These are phyloP conservation scores for Colletotrichum sp. DNA, from an alignment of 2,329 filamentous ascomycete species.

Conservation along the genomic window DNA sequence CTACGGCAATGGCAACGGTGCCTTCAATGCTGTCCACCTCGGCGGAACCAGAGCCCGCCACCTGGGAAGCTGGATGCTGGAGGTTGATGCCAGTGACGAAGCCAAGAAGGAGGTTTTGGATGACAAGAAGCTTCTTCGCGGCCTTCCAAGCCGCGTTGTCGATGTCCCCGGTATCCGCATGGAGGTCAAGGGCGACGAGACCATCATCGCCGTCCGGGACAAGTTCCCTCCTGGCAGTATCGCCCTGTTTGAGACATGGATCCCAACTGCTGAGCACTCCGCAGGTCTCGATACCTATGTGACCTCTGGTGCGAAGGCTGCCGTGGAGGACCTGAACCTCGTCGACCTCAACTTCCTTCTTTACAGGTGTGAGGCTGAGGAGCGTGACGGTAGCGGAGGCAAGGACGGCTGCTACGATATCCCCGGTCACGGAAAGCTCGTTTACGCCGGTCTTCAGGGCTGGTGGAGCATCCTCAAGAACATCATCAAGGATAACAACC, in stretches of 20 bases:
- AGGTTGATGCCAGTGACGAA: slow-evolving; percentile 80
- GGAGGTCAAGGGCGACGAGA: slow-evolving; percentile 74
- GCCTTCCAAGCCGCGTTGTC: slow-evolving; percentile 82
- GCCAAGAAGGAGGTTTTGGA: slow-evolving; percentile 67
- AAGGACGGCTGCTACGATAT: slow-evolving; percentile 89
- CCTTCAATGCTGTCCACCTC: slow-evolving; percentile 80
- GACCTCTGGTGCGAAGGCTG: slow-evolving; percentile 78
- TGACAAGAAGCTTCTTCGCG: slow-evolving; percentile 76
- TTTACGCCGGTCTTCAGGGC: slow-evolving; percentile 96
- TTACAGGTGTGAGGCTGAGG: slow-evolving; percentile 91
- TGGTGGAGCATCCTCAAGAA: slow-evolving; percentile 94
- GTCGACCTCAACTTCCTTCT: slow-evolving; percentile 90
- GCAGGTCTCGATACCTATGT: slow-evolving; percentile 86
- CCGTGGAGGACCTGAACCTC: slow-evolving; percentile 77
- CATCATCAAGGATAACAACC: slow-evolving; percentile 86
- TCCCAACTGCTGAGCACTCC: slow-evolving; percentile 84
- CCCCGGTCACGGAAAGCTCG: slow-evolving; percentile 81
- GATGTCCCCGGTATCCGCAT: slow-evolving; percentile 77
- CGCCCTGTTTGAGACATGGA: slow-evolving; percentile 94
- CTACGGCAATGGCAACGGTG: slow-evolving; percentile 83
- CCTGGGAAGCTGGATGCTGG: slow-evolving; percentile 89
- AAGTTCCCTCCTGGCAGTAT: slow-evolving; percentile 94
- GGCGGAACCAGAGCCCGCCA: slow-evolving; percentile 84
- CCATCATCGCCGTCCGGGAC: slow-evolving; percentile 79
- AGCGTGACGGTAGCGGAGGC: slow-evolving; percentile 77